Base-by-base conservation (phyloP, 1,284 basidiomycete species). In the Ganoderma lucidum region DNA sequence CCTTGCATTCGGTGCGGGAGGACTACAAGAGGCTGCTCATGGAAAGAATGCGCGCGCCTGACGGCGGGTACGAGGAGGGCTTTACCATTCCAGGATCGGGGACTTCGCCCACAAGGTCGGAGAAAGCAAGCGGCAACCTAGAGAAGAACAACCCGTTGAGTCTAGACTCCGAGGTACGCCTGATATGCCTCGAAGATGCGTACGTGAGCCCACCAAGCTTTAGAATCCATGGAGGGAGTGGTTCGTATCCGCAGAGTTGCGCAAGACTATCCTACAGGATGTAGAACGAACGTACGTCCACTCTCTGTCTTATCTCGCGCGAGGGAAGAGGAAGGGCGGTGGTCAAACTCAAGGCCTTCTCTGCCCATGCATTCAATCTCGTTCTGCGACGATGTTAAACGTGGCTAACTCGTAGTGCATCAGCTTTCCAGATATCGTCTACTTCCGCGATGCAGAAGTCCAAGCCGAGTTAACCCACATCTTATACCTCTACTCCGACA, bases 141-240 rank as follows among this genome's bases (percentile, higher is more conserved):
- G 90, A 93, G 78, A 85, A 82, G 70, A 94, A 95, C 79, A 96
- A 98, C 79, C 96, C 96, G 6, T 81, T 98, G 51, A 96, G 93
- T 76, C 82, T 96, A 65, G 92, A 96, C 73, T 89, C 92, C 67
- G 90, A 93, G 84, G 93, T 92, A 68, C 67, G 84, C 78, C 23
- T 39, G 30, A 66, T 69, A 12, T 48, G 6, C 59, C 45, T 55
- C 9, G 17, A 3, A 6, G 12, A 28, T 37, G n/a, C 2, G 30
- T 5, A 28, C n/a, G 9, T 12, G 19, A 23, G 23, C 45, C 19
- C 44, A 55, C 63, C 17, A 4, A 19, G 14, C 3, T 35, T 6
- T 39, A 95, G 90, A 97, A 96, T 79, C 96, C 96, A 15, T 98
- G 96, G 96, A 93, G 90, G 73, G 88, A 91, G 58, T 98, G 95